Evolutionary conservation across 1,284 basidiomycete species (phyloP).

Genomic region (Trichosporon coremiiforme): DNA sequence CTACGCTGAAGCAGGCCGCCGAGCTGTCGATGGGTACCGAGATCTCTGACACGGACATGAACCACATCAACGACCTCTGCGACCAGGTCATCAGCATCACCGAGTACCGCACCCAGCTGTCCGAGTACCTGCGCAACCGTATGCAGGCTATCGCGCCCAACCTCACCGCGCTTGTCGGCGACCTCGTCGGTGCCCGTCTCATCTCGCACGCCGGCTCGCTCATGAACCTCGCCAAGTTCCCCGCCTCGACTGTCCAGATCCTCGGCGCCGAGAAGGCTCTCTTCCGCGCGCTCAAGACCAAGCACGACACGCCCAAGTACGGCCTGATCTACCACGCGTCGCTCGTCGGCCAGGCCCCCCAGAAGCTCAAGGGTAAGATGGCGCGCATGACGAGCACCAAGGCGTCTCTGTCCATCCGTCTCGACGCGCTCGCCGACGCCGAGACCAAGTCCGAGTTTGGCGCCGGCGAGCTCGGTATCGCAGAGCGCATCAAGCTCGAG

Average conservation of each 20-base stretch:
- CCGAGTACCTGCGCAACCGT: slow-evolving; percentile 90
- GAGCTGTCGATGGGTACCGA: slow-evolving; percentile 99
- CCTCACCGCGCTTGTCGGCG: slow-evolving; percentile 89
- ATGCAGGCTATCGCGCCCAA: slow-evolving; percentile 98
- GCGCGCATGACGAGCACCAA: slow-evolving; percentile 99
- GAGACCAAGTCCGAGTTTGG: slow-evolving; percentile 83
- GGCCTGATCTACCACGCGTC: slow-evolving; percentile 96
- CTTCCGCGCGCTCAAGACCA: slow-evolving; percentile 97
- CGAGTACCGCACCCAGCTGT: slow-evolving; percentile 85
- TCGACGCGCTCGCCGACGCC: slow-evolving; percentile 90
- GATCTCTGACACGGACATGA: slow-evolving; percentile 92
- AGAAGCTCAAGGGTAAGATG: slow-evolving; percentile 99
- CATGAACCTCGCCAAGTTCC: slow-evolving; percentile 97
- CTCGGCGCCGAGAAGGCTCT: slow-evolving; percentile 97
- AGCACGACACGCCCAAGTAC: slow-evolving; percentile 98
- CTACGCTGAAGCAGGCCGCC: slow-evolving; percentile 84
- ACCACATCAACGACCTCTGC: slow-evolving; percentile 90
- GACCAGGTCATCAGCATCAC: slow-evolving; percentile 97
- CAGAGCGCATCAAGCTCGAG: slow-evolving; percentile 93
- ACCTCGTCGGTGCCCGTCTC: slow-evolving; percentile 90
- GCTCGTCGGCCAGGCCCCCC: slow-evolving; percentile 93
- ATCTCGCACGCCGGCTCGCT: slow-evolving; percentile 96
- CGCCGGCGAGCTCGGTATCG: slow-evolving; percentile 83
- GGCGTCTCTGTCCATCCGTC: slow-evolving; percentile 91
- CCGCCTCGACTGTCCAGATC: slow-evolving; percentile 97